Evolutionary conservation across 371 early-diverging fungal genomes (phyloP).

Genomic region (Mucor racemosus): DNA sequence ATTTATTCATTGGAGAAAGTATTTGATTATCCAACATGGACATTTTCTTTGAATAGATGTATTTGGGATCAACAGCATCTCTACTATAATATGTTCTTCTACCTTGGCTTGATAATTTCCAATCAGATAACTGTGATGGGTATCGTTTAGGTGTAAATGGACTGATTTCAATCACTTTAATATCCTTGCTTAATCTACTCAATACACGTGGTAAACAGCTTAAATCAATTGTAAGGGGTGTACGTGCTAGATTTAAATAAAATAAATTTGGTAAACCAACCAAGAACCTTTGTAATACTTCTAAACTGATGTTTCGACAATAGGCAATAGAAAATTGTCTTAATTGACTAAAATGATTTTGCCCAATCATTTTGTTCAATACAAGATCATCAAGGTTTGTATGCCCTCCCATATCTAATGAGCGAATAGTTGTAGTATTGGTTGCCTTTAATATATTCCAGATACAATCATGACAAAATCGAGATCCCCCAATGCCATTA

Average conservation of each 20-base stretch:
- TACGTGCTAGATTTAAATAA: conserved; percentile 25
- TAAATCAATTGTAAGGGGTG: conserved; percentile 8
- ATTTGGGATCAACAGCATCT: conserved; percentile 28
- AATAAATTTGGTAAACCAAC: background rate
- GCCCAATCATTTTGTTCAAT: background rate
- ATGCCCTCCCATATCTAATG: conserved; percentile 42
- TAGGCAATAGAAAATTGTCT: conserved; percentile 15
- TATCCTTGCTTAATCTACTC: background rate
- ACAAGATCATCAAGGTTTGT: conserved; percentile 27
- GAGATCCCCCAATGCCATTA: conserved; percentile 29
- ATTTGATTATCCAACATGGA: conserved; percentile 14
- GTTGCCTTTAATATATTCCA: conserved; percentile 4
- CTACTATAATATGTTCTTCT: conserved; percentile 31
- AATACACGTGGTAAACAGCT: conserved; percentile 14
- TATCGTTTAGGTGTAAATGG: conserved; percentile 15
- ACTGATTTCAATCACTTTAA: conserved; percentile 34
- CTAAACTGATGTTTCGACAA: conserved; percentile 12
- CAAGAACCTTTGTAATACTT: background rate
- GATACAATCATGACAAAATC: conserved; percentile 36
- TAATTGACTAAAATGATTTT: conserved; percentile 13
- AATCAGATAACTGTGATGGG: background rate
- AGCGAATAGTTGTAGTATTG: conserved; percentile 3
- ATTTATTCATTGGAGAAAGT: conserved; percentile 40
- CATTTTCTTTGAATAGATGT: conserved; percentile 39
- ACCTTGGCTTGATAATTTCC: conserved; percentile 19